Evolutionary conservation across 2,329 filamentous ascomycete species (phyloP).

Genomic region (Penicillium brevicompactum): DNA sequence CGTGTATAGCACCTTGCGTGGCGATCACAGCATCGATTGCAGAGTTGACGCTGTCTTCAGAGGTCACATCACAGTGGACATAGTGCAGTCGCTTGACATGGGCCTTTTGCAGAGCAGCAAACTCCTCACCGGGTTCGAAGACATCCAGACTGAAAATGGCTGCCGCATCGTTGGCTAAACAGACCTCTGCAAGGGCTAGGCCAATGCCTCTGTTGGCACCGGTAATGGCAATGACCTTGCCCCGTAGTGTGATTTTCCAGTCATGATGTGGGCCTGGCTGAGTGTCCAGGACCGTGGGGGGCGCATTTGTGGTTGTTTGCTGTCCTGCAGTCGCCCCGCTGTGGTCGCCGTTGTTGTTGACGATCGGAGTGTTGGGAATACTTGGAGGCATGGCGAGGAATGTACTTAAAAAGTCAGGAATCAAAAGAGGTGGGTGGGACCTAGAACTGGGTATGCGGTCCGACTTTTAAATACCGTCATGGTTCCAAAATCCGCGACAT

Average conservation of each 20-base stretch:
- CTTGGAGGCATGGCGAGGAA: not conserved
- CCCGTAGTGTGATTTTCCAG: conserved; percentile 49
- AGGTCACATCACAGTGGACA: conserved; percentile 51
- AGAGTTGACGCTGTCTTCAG: conserved; percentile 39
- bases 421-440: no score
- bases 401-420: conserved; percentile 36
- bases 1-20: not conserved
- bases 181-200: conserved; percentile 51
- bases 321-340: not conserved
- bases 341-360: not conserved
- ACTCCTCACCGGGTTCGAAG: conserved; percentile 38
- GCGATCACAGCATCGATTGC: conserved; percentile 1
- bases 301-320: not conserved
- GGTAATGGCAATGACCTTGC: conserved; percentile 43
- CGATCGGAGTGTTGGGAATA: not conserved
- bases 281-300: not conserved
- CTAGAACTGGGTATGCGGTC: no score
- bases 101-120: conserved; percentile 39
- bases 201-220: conserved; percentile 39
- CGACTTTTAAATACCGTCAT: no score
- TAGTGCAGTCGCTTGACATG: conserved; percentile 47
- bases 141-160: conserved; percentile 47
- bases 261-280: conserved; percentile 9
- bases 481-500: no score
- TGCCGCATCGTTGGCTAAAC: conserved; percentile 48